Percentiles rank a stretch among this genome's conserved stretches.
Evolutionary conservation across 1,284 basidiomycete genomes (phyloP).

Genomic region (Peniophora sp.): DNA sequence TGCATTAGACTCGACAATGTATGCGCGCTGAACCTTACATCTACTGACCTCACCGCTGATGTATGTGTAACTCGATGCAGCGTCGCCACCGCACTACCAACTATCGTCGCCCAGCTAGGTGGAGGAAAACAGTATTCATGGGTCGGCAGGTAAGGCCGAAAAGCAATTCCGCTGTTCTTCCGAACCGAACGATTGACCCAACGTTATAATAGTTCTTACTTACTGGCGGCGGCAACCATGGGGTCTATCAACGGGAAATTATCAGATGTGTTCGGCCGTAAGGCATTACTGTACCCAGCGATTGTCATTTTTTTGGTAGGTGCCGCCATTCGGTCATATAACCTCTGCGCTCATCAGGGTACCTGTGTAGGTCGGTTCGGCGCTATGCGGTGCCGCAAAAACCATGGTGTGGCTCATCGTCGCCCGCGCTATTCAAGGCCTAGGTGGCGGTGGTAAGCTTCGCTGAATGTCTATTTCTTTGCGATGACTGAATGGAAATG

Average conservation of each 20-base stretch:
- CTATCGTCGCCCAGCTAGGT: conserved; percentile 63
- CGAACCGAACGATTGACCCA: neutral
- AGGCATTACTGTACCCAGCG: conserved; percentile 63
- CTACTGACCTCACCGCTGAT: neutral
- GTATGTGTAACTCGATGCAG: conserved; percentile 30
- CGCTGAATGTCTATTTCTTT: neutral
- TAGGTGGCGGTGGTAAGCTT: conserved; percentile 69
- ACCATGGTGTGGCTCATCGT: conserved; percentile 69
- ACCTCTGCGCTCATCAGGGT: no score
- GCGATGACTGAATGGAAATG: no score
- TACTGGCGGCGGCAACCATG: conserved; percentile 60
- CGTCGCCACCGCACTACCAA: conserved; percentile 72
- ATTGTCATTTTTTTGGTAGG: conserved; percentile 63
- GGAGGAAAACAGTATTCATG: conserved; percentile 66
- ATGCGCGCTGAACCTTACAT: neutral
- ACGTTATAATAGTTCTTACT: conserved; percentile 48
- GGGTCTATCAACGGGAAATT: conserved; percentile 73
- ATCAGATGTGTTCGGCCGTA: conserved; percentile 60
- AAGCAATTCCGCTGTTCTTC: neutral
- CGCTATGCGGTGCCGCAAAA: conserved; percentile 77
- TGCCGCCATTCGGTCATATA: neutral
- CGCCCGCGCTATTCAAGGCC: conserved; percentile 73
- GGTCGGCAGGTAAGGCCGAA: conserved; percentile 59
- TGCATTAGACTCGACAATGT: neutral
- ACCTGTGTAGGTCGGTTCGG: conserved; percentile 51